Percentiles rank a stretch among this genome's conserved stretches.
Conservation (phyloP, 148 eudicot genomes). For the Chenopodium quinoa region DNA sequence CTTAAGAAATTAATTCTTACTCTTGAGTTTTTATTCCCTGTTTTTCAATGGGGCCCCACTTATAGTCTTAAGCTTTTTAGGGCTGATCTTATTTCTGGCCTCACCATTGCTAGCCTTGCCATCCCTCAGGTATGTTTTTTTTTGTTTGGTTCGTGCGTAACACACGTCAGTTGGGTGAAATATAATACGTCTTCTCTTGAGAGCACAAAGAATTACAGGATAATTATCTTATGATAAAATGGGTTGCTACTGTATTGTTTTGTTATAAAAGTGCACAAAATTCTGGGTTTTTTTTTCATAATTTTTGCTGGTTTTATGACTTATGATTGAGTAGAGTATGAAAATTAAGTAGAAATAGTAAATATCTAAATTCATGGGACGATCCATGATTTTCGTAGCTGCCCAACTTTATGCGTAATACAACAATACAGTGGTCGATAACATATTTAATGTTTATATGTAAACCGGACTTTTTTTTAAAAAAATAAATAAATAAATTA, state of each 20-base stretch:
- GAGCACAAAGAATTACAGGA: background rate
- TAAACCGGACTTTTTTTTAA: too few species aligned
- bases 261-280: background rate
- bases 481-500: too few species aligned
- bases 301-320: background rate
- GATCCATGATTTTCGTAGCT: too few species aligned
- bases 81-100: constrained; percentile 78
- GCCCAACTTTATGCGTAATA: too few species aligned
- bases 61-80: constrained; percentile 49
- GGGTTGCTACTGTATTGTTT: constrained; percentile 2
- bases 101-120: constrained; percentile 95
- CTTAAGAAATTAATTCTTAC: constrained; percentile 48
- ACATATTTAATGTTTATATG: too few species aligned
- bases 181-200: too few species aligned
- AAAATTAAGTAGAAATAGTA: too few species aligned
- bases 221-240: background rate
- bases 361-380: too few species aligned
- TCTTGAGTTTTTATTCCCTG: constrained; percentile 76
- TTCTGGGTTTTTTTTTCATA: background rate
- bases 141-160: background rate
- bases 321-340: too few species aligned
- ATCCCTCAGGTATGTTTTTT: constrained; percentile 69
- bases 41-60: constrained; percentile 76
- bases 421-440: too few species aligned
- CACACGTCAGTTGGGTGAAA: background rate